Evolutionary conservation across 306 rosid genomes (phyloP).

Genomic region (Lithocarpus polystachyus): DNA sequence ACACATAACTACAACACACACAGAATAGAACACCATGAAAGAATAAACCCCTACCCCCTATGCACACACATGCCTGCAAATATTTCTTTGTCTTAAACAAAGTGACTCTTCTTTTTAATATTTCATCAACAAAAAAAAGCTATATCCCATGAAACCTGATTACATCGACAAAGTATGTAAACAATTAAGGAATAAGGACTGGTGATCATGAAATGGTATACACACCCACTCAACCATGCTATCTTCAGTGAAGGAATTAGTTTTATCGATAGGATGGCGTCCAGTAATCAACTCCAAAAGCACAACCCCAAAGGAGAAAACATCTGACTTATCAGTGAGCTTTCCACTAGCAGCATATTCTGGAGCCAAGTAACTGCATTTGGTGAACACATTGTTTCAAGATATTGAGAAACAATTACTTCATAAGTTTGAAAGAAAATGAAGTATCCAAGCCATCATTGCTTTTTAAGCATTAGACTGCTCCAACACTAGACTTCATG

Average conservation of each 20-base stretch:
- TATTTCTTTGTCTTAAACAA: background rate
- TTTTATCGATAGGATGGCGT: conserved; percentile 45
- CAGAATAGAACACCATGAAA: background rate
- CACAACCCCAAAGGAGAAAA: conserved; percentile 65
- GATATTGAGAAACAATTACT: background rate
- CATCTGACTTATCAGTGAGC: conserved; percentile 67
- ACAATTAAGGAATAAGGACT: background rate
- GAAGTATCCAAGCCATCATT: background rate
- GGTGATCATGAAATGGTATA: conserved; percentile 5
- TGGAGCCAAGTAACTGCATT: conserved; percentile 64
- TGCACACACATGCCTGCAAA: background rate
- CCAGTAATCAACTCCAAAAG: conserved; percentile 74
- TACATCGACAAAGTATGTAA: background rate
- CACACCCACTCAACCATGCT: conserved; percentile 72
- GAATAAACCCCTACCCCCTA: background rate
- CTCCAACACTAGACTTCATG: background rate
- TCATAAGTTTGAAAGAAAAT: background rate
- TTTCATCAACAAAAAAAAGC: background rate
- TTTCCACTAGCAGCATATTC: conserved; percentile 71
- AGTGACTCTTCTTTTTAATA: background rate
- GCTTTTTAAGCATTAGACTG: background rate
- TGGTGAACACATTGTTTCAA: background rate
- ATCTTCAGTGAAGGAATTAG: conserved; percentile 42
- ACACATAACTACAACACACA: background rate
- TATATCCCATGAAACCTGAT: background rate